phyloP scores from a whole-genome alignment of 169 alveolate species.

The Plasmodium billcollinsi region DNA sequence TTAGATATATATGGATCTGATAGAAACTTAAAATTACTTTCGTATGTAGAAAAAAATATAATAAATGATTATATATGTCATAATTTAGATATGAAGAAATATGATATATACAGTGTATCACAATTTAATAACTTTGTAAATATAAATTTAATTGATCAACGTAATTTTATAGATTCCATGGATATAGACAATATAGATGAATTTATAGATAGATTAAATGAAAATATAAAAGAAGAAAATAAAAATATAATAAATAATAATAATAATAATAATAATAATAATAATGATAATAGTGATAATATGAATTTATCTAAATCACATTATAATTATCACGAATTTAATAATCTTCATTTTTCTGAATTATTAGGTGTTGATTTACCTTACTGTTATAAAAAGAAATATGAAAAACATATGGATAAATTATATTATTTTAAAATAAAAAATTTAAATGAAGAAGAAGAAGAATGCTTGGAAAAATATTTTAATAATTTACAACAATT shows the following conservation, averaged over 20 bases:
- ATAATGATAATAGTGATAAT: background rate
- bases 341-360: slow-evolving; percentile 46
- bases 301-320: too few relatives aligned
- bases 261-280: too few relatives aligned
- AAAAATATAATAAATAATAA: background rate
- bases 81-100: slow-evolving; percentile 50
- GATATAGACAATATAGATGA: slow-evolving; percentile 5
- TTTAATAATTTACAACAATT: slow-evolving; percentile 49
- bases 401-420: slow-evolving; percentile 59
- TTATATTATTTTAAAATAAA: slow-evolving; percentile 55
- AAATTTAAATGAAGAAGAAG: slow-evolving; percentile 60
- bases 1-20: slow-evolving; percentile 68
- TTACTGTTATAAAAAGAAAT: slow-evolving; percentile 24
- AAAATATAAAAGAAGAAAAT: slow-evolving; percentile 7
- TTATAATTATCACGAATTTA: background rate
- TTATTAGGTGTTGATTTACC: slow-evolving; percentile 39
- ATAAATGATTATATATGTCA: slow-evolving; percentile 60
- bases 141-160: slow-evolving; percentile 21
- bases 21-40: slow-evolving; percentile 50
- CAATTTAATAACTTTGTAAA: slow-evolving; percentile 50
- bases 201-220: slow-evolving; percentile 17
- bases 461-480: slow-evolving; percentile 42
- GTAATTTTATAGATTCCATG: slow-evolving; percentile 18
- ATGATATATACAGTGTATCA: slow-evolving; percentile 59
- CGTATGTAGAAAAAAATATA: slow-evolving; percentile 41